Base-by-base conservation (phyloP, 768 basidiomycete species). In the Lyophyllum semitale region DNA sequence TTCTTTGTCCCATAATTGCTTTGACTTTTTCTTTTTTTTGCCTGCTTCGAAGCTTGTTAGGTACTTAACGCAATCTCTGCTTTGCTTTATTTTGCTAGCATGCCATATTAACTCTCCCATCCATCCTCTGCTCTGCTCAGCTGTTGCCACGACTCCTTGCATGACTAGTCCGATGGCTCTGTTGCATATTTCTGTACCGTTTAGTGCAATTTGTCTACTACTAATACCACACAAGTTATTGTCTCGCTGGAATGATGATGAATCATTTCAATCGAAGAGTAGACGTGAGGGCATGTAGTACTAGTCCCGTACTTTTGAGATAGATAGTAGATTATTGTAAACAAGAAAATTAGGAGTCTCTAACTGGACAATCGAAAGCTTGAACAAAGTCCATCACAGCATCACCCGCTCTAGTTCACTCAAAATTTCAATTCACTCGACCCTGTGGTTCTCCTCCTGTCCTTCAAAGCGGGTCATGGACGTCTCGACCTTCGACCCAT, bases 401-500 rank as follows among this genome's bases (percentile, higher is more conserved):
- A 29, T 29, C n/a, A 45, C 26, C 13, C 44, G 27, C 26, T 27
- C 17, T 11, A 18, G 18, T 15, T n/a, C 15, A 17, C 27, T 17
- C 44, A n/a, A n/a, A n/a, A n/a, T n/a, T n/a, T n/a, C n/a, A 45
- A 15, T 12, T 53, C 25, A 63, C 56, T 64, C 64, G 17, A 62
- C 45, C n/a, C 55, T 59, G 37, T 55, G 43, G 41, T 37, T 42
- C 22, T 57, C 59, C 29, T 58, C 58, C 26, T 58, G 60, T 2
- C 53, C 55, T 25, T 71, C 71, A 51, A 58, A 66, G 30, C 59
- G 63, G n/a, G 48, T 59, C 23, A 74, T 63, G 12, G 65, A 56
- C 15, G 63, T 67, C 60, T 79, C 77, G 7, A 81, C 62, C 59
- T 74, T 78, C 22, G 84, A 84, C 60, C 79, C 80, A 63, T 88